Evolutionary conservation across 495 filamentous ascomycete genomes (phyloP).

Genomic region (Xylaria nigripes): DNA sequence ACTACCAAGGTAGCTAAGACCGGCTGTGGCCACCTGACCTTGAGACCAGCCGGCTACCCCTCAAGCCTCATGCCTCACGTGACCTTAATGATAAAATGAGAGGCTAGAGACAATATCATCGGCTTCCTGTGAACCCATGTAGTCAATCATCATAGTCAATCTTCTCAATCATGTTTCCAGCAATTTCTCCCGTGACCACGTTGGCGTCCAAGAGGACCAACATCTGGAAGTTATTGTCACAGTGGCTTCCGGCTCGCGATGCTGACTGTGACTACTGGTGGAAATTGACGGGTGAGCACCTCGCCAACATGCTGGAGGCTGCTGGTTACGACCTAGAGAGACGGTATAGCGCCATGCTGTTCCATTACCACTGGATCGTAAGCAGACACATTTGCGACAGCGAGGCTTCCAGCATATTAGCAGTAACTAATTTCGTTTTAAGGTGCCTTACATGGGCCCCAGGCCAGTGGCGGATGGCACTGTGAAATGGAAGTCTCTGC

Average conservation of each 20-base stretch:
- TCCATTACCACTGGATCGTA: conserved; percentile 9
- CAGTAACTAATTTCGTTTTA: neutral
- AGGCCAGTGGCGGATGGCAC: conserved; percentile 4
- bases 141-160: neutral
- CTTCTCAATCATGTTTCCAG: neutral
- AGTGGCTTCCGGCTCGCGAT: neutral
- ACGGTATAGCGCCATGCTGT: conserved; percentile 4
- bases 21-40: too few species aligned
- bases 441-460: conserved; percentile 5
- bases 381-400: neutral
- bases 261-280: conserved; percentile 5
- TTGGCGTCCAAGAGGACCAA: neutral
- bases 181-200: neutral
- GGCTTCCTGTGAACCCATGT: neutral
- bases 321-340: neutral
- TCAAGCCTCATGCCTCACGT: too few species aligned
- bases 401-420: neutral
- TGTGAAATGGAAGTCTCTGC: conserved; percentile 13
- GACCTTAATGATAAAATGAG: neutral
- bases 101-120: neutral
- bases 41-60: too few species aligned
- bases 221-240: neutral
- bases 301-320: conserved; percentile 2
- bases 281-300: conserved; percentile 2
- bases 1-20: too few species aligned